A percentile compares a stretch with the other conserved stretches of the same genome.
Evolutionary conservation across 2,329 filamentous ascomycete species (phyloP).

Genomic region (Aspergillus unguis): DNA sequence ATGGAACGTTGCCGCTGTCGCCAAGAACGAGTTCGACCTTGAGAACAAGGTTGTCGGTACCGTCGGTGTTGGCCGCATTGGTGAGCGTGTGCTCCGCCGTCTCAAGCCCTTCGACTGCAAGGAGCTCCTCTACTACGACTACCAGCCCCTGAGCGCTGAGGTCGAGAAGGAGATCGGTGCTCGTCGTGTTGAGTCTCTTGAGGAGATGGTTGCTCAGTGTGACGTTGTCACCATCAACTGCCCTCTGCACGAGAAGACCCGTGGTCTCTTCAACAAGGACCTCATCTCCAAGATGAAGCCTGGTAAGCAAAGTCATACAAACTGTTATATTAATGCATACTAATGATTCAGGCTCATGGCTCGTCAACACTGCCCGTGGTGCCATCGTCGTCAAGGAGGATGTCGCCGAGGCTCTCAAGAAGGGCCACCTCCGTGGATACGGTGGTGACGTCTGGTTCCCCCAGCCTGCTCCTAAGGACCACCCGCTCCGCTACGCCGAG

Average conservation of each 20-base stretch:
- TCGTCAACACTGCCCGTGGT: constrained; percentile 97
- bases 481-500: constrained; percentile 87
- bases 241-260: constrained; percentile 96
- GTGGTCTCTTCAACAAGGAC: constrained; percentile 97
- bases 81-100: constrained; percentile 92
- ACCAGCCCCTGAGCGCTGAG: constrained; percentile 86
- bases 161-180: constrained; percentile 93
- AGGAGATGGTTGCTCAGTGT: constrained; percentile 92
- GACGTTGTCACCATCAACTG: constrained; percentile 99
- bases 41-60: constrained; percentile 98
- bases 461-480: constrained; percentile 90
- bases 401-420: constrained; percentile 87
- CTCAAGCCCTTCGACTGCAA: constrained; percentile 99
- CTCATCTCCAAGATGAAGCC: constrained; percentile 99
- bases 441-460: constrained; percentile 75
- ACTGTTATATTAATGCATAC: constrained; percentile 8
- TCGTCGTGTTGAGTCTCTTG: constrained; percentile 80
- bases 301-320: constrained; percentile 50
- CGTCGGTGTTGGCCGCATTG: constrained; percentile 94
- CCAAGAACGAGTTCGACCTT: constrained; percentile 98
- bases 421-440: constrained; percentile 64
- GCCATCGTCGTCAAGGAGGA: constrained; percentile 99
- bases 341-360: constrained; percentile 69
- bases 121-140: constrained; percentile 99
- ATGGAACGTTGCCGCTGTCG: constrained; percentile 92